Percentiles rank a stretch among this genome's conserved stretches.
Evolutionary conservation across 2,329 filamentous ascomycete species (phyloP).

Genomic region (Trichophyton verrucosum): DNA sequence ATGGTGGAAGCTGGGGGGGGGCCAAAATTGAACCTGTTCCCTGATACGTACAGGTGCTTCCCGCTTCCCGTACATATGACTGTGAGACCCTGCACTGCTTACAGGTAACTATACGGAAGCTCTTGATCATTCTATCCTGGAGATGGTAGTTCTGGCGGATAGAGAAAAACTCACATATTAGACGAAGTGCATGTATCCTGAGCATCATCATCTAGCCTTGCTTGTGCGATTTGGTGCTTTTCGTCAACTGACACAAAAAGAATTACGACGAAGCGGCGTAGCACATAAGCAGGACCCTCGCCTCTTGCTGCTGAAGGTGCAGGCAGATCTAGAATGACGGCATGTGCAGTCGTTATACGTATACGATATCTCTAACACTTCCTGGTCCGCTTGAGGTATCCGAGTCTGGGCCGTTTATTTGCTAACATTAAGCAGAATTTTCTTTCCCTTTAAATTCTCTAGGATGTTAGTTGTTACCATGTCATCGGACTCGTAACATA

Average conservation of each 20-base stretch:
- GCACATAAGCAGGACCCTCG: neutral
- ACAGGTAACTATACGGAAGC: neutral
- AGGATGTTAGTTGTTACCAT: neutral
- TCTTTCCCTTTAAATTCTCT: neutral
- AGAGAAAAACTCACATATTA: neutral
- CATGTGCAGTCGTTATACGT: neutral
- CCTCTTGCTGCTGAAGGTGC: neutral
- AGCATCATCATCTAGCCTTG: neutral
- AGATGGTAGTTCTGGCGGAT: neutral
- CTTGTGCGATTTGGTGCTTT: neutral
- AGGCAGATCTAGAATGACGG: neutral
- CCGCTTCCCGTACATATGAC: neutral
- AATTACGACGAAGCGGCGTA: neutral
- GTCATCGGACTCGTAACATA: neutral
- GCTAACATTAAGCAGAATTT: neutral
- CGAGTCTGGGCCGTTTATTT: neutral
- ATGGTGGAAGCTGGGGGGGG: neutral
- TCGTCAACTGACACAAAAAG: neutral
- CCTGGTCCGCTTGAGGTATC: neutral
- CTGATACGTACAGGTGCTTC: neutral
- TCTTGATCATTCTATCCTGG: neutral
- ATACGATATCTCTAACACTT: neutral
- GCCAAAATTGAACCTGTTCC: neutral
- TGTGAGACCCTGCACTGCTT: neutral
- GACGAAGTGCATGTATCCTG: neutral